Conservation (phyloP, 1,284 basidiomycete species). For the Ganoderma multipileum region DNA sequence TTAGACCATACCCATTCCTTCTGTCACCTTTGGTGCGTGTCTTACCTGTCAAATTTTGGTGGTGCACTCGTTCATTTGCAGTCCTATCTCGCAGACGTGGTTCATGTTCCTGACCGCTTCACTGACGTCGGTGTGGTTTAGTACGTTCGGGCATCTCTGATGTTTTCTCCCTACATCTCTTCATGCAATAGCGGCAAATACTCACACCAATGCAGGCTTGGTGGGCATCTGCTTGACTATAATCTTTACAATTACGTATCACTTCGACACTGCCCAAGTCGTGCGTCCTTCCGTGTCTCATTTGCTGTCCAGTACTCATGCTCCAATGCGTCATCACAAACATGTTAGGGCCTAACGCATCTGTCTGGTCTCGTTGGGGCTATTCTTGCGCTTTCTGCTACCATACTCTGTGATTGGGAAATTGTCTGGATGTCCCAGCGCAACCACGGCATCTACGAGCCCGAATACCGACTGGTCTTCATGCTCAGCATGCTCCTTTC, state of each 20-base stretch:
- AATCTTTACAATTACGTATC: constrained; percentile 50
- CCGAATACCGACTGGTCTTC: constrained; percentile 53
- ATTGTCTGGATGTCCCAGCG: constrained; percentile 49
- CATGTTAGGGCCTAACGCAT: too few relatives aligned
- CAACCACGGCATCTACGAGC: constrained; percentile 54
- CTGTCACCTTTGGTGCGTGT: constrained; percentile 46
- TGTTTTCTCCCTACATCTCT: too few relatives aligned
- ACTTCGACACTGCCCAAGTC: constrained; percentile 47
- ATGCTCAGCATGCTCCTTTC: constrained; percentile 50
- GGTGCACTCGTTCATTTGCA: not conserved
- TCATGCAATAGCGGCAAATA: not conserved
- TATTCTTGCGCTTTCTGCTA: too few relatives aligned
- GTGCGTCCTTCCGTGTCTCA: not conserved
- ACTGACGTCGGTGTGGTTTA: constrained; percentile 51
- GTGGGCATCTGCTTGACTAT: constrained; percentile 51
- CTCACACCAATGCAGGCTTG: constrained; percentile 39
- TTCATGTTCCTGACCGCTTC: constrained; percentile 47
- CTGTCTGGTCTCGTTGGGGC: too few relatives aligned
- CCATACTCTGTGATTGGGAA: constrained; percentile 34
- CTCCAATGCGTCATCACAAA: too few relatives aligned
- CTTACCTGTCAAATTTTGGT: not conserved
- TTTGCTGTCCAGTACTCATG: too few relatives aligned
- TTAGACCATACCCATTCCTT: constrained; percentile 49
- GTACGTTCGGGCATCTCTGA: constrained; percentile 34
- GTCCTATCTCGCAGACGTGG: constrained; percentile 38